These are phyloP conservation scores for Cystoisospora suis DNA, from an alignment of 169 alveolate species.

Conservation along the genomic window DNA sequence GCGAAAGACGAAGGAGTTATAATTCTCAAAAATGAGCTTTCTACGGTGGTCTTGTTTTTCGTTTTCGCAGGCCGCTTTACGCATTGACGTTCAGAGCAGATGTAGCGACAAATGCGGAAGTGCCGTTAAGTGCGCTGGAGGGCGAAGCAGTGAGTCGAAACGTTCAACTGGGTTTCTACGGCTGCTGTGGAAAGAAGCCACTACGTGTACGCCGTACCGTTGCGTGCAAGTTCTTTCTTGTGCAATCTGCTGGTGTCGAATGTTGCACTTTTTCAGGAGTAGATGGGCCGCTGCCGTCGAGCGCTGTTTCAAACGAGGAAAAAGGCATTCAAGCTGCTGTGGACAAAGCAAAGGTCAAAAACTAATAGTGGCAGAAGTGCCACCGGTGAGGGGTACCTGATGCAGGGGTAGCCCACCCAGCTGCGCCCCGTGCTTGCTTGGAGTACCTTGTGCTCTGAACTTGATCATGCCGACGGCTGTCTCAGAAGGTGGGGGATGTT, in stretches of 20 bases:
- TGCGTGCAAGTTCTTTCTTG: no score
- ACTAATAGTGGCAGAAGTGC: no score
- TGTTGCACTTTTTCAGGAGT: not conserved
- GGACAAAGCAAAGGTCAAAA: no score
- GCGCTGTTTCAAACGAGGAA: not conserved
- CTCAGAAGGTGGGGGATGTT: no score
- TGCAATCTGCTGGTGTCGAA: not conserved
- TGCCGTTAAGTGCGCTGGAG: not conserved
- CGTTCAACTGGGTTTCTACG: not conserved
- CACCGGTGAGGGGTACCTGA: no score
- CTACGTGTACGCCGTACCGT: not conserved
- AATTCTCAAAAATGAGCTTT: not conserved
- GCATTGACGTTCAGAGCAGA: not conserved
- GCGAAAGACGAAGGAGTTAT: no score
- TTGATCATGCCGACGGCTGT: no score
- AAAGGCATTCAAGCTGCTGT: not conserved
- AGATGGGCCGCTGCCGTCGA: not conserved
- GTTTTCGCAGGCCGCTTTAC: not conserved
- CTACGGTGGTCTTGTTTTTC: no score
- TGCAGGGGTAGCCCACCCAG: no score
- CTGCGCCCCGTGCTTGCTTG: no score
- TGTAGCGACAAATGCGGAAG: not conserved
- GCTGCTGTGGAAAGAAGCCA: not conserved
- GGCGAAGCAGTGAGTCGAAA: conserved; percentile 30
- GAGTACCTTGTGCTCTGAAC: no score